Base-by-base conservation (phyloP, 228 moss, liverwort and hornwort species). In the Sphagnum magellanicum region DNA sequence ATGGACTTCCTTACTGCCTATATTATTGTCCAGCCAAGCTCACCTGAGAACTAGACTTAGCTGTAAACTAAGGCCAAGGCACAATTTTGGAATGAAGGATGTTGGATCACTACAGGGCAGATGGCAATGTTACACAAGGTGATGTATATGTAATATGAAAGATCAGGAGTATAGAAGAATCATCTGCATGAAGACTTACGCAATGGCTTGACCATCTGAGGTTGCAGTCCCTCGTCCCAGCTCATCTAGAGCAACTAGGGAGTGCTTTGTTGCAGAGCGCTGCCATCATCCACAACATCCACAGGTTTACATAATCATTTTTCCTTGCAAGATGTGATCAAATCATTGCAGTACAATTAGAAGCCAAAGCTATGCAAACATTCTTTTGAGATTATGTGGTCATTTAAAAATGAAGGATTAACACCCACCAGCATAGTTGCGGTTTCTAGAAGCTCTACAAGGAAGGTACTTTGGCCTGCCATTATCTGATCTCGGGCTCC, bases 131-230 rank as follows among this genome's bases (percentile, higher is more conserved):
- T 32, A 32, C 32, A 32, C 32, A 32, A 32, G 32, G 32, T 32
- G 32, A 2, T 32, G 32, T 32, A 3, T 32, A 32, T 32, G 32
- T 32, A 32, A 32, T 55, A 55, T 8, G 55, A 8, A 8, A 55
- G 12, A 55, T 55, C 55, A 55, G 55, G 8, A 55, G 55, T 12
- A 8, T 55, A 12, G 12, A 4, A 55, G 55, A 55, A 12, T 55
- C 55, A 8, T 55, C 55, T 3, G 9, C 1, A 8, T 61, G 61
- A 66, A 16, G 64, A 78, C 84, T 80, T 89, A 98, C 98, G 98
- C 98, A 76, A 98, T 98, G 16, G 98, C 98, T 74, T 98, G 98
- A 50, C 98, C 98, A 75, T 98, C 98, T 69, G 98, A 88, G 71
- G 98, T 98, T 74, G 98, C 91, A 50, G 98, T 98, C 60, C 98